Conservation (phyloP, 306 rosid species). For the Citrullus colocynthis region DNA sequence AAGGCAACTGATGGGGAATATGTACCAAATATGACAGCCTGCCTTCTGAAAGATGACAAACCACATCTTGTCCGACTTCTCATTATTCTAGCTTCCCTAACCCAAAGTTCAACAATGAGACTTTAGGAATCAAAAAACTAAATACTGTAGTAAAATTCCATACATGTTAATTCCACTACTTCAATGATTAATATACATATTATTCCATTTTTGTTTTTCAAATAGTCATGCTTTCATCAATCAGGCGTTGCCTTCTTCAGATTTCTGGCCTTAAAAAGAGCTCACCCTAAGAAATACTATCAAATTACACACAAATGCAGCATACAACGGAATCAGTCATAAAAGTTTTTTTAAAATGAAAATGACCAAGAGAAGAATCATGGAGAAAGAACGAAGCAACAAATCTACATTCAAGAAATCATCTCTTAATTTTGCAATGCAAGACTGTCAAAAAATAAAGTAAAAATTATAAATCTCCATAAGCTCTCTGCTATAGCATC, state of each 20-base stretch:
- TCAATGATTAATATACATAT: neutral
- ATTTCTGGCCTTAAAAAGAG: neutral
- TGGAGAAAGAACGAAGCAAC: neutral
- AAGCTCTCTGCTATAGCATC: neutral
- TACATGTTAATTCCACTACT: neutral
- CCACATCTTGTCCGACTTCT: neutral
- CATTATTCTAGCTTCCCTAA: neutral
- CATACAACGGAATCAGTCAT: neutral
- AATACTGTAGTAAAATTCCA: neutral
- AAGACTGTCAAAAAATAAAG: neutral
- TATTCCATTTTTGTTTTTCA: neutral
- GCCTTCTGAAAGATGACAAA: neutral
- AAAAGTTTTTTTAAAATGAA: neutral
- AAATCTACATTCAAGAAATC: neutral
- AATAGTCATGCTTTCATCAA: neutral
- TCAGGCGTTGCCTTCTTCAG: neutral
- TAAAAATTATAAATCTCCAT: neutral
- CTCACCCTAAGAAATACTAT: neutral
- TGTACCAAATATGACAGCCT: neutral
- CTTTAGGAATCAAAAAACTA: neutral
- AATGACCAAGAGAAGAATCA: neutral
- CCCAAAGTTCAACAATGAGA: neutral
- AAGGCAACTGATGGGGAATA: neutral
- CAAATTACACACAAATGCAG: neutral
- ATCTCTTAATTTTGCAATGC: neutral